Conservation (phyloP, 2,329 filamentous ascomycete genomes). For the Hymenoscyphus occultus region DNA sequence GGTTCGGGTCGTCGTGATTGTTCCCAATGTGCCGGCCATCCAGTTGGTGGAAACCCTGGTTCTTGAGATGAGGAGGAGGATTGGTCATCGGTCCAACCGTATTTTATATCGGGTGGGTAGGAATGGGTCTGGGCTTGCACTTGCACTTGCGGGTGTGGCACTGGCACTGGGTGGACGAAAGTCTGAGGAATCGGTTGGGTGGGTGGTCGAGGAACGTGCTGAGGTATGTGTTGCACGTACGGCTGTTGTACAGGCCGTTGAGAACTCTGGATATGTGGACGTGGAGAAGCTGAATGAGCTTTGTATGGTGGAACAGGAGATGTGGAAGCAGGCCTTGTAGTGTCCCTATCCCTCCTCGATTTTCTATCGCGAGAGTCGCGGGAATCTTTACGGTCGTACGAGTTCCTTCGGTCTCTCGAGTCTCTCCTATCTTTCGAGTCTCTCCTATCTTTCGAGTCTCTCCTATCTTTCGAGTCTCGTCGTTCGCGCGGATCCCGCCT, state of each 20-base stretch:
- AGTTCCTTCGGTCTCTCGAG: not conserved
- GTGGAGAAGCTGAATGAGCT: slow-evolving; percentile 7
- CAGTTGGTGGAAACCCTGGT: slow-evolving; percentile 25
- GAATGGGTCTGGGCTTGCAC: slow-evolving; percentile 8
- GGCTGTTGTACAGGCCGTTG: slow-evolving; percentile 11
- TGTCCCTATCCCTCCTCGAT: slow-evolving; percentile 5
- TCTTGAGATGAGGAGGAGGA: slow-evolving; percentile 12
- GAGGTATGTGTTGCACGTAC: slow-evolving; percentile 1
- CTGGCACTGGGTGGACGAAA: not conserved
- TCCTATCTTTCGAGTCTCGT: not conserved
- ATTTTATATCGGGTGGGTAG: slow-evolving; percentile 26
- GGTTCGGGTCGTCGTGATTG: slow-evolving; percentile 21
- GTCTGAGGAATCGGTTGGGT: slow-evolving; percentile 1
- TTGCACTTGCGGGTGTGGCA: not conserved
- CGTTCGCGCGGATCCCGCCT: slow-evolving; percentile 19
- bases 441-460: slow-evolving; percentile 19
- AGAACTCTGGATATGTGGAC: slow-evolving; percentile 2
- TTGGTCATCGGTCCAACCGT: slow-evolving; percentile 27
- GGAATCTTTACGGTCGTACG: slow-evolving; percentile 5
- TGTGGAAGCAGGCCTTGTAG: slow-evolving; percentile 5
- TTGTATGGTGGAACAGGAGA: slow-evolving; percentile 9
- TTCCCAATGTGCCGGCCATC: slow-evolving; percentile 29
- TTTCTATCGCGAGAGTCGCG: slow-evolving; percentile 5
- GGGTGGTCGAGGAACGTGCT: slow-evolving; percentile 6
- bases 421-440: slow-evolving; percentile 13